Evolutionary conservation across 2,329 filamentous ascomycete species (phyloP), one percentile per base, ranked within the genome.

Genomic region (Colletotrichum zoysiae): DNA sequence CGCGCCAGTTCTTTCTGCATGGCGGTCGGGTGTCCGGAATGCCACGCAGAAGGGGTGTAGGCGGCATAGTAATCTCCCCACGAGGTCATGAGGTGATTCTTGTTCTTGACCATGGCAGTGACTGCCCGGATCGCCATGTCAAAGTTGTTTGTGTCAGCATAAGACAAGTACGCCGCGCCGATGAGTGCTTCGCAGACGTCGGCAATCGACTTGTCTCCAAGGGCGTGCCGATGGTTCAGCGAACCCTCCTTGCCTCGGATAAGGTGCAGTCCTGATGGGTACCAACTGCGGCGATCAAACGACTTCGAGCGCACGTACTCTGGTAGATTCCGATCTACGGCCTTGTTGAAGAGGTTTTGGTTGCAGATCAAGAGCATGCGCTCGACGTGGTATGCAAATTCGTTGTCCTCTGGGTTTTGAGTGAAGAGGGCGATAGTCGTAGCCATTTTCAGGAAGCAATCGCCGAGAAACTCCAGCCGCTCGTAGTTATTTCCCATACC

Each of bases 401-500:
- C 96, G 74, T 94, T 90, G 73, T 92, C 90, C 59, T 93, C 88
- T 0, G 94, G 94, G 26, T 93, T 90, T 38, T 90, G 87, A 0
- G 92, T 92, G 78, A 93, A 98, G 0, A 97, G 85, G 0, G 95
- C 91, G 65, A 99, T 95, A 0, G 95, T 95, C 0, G 95, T 98
- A 14, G 93, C 94, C 91, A 98, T 95, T 82, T 99, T 99, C 71
- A 99, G 86, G 77, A 98, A 97, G 44, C 92, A 93, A 79, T 99
- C 96, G 0, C 96, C 96, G 2, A 98, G 86, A 71, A 98, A 97
- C 77, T 99, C 96, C 0, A 98, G 86, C 16, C 96, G 89, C 80
- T 99, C 96, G 77, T 99, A 99, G 76, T 98, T 98, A 50, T 91
- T 92, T 1, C 95, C 94, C 94, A 97, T 97, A 3, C 95, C 95